Evolutionary conservation across 2,329 filamentous ascomycete species (phyloP), one percentile per base, ranked within the genome.

Genomic region (Raffaelea arxii): DNA sequence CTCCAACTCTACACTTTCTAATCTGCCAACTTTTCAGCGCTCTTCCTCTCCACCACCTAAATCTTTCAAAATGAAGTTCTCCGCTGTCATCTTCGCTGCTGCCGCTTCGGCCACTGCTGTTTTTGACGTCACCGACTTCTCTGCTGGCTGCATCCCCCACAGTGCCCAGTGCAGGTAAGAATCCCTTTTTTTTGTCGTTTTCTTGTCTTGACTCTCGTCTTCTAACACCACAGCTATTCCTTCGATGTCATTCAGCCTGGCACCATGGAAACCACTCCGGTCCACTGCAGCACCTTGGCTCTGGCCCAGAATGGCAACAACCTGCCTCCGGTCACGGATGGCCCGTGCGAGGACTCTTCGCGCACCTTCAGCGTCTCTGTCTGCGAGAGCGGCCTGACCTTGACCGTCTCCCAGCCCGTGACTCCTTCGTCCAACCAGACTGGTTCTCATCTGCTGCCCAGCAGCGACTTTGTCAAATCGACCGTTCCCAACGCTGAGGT

Each of bases 101-200:
- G 30, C 42, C 19, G 43, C 16, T 9, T 12, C 32, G 14, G 32
- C 42, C 11, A 25, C 14, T 23, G 4, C 21, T 10, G 4, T 45
- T 21, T 45, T 32, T 16, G 23, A 24, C 18, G 43, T 45, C 43
- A 16, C 24, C 18, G 25, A 41, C 25, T 45, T 45, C 36, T 24
- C 16, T n/a, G 36, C 43, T 25, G 36, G 19, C 24, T 45, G 43
- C 21, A 24, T 32, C 12, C 25, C 43, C 24, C 43, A 45, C 25
- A 40, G 43, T 37, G 1, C 12, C 7, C 18, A 45, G 43, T 45
- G 43, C 43, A 11, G 3, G 43, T 45, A 40, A 35, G 43, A 12
- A 41, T 25, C 30, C 41, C 24, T 21, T 30, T 18, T 12, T n/a
- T 9, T 25, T 6, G 38, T n/a, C 22, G 18, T 4, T 22, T 41